Evolutionary conservation across 495 filamentous ascomycete genomes (phyloP).

Genomic region (Neurospora sp.): DNA sequence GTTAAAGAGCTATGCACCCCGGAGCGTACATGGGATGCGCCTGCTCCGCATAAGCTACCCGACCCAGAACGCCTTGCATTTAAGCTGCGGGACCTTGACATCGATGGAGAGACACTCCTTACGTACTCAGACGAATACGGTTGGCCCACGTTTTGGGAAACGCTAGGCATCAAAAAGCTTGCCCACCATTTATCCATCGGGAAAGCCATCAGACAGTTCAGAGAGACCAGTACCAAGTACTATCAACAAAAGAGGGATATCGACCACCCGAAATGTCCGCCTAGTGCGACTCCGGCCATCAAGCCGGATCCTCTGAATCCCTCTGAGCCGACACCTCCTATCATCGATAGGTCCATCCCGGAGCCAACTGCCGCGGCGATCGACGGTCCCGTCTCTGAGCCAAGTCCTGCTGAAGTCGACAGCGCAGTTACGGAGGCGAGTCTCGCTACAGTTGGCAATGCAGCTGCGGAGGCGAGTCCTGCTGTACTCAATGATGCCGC

Average conservation of each 20-base stretch:
- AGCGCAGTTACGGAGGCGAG: neutral
- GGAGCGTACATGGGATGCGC: constrained; percentile 32
- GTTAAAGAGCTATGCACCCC: constrained; percentile 51
- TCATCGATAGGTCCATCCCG: neutral
- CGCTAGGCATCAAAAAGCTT: constrained; percentile 21
- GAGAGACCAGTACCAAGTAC: constrained; percentile 21
- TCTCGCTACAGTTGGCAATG: neutral
- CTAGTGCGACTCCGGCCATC: neutral
- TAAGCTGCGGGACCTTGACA: constrained; percentile 44
- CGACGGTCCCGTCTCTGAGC: neutral
- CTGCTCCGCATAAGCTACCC: constrained; percentile 31
- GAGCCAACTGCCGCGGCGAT: neutral
- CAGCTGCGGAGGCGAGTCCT: neutral
- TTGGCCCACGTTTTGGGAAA: constrained; percentile 13
- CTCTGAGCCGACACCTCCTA: neutral
- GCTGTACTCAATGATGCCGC: neutral
- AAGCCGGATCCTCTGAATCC: neutral
- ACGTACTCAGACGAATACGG: constrained; percentile 21
- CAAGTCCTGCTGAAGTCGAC: neutral
- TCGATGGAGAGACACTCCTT: constrained; percentile 55
- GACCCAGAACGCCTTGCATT: constrained; percentile 40
- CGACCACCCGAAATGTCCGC: neutral
- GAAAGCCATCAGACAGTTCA: constrained; percentile 19
- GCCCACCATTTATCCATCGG: constrained; percentile 26
- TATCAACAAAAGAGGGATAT: neutral